Base-by-base conservation (phyloP, 2,329 filamentous ascomycete genomes). In the Fusarium sarcochroum region DNA sequence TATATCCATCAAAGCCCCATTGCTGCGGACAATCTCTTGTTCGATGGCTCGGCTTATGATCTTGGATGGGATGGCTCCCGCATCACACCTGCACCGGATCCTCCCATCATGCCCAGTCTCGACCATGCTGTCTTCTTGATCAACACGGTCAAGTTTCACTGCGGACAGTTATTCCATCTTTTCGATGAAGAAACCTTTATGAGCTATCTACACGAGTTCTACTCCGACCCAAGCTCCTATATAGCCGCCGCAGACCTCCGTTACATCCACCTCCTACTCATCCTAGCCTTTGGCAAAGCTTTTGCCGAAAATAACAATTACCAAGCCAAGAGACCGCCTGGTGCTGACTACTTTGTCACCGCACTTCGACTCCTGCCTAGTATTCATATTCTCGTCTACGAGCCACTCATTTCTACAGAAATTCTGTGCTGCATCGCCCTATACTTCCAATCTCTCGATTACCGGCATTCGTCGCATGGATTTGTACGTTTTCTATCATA, bases 121-220 rank as follows among this genome's bases (percentile, higher is more conserved):
- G 85, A 88, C 68, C 87, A 85, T 60, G 77, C 87, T 6, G 83
- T 87, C 3, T 73, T 84, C 55, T 73, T 88, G 5, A 83, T 87
- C 75, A 87, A 86, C 61, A 82, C 84, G 0, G 85, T 87, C 58
- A 87, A 87, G 55, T 88, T 87, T 42, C 84, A 87, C 60, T 86
- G 84, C 55, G 81, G 82, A 5, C 85, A 86, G 30, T 71, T 87
- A 4, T 85, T 86, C 23, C 85, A 86, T 48, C 75, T 88, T 3
- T 86, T 87, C 42, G 85, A 88, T 23, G 85, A 87, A 48, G 78
- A 81, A 13, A 78, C 77, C 1, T 88, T 87, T 57, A 85, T 85
- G 80, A 61, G 45, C 1, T 70, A 71, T 23, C 58, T 78, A 0
- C 70, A 76, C 21, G 64, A 73, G 7, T 77, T 77, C 37, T 79